Conservation (phyloP, 1,139 yeast genomes). For the Oligophagozyma castellii region DNA sequence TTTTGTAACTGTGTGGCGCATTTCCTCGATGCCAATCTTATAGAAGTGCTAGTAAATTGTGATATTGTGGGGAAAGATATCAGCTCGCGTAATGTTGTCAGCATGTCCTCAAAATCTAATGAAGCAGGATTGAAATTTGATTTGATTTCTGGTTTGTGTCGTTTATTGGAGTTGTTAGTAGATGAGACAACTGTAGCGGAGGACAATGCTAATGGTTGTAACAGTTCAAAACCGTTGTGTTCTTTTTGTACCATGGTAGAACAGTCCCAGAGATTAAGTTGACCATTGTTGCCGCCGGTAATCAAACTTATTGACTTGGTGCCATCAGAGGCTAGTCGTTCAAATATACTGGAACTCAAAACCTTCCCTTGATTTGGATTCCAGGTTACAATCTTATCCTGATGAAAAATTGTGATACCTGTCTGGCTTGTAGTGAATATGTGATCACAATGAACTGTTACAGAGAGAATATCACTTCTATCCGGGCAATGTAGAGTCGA, state of each 20-base stretch:
- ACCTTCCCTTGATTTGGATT: conserved; percentile 29
- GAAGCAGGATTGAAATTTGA: conserved; percentile 2
- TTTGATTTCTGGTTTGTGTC: conserved; percentile 1
- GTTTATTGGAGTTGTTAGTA: neutral
- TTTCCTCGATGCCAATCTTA: conserved; percentile 66
- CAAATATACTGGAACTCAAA: conserved; percentile 24
- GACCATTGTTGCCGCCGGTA: conserved; percentile 50
- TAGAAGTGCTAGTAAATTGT: conserved; percentile 38
- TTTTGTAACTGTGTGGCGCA: conserved; percentile 70
- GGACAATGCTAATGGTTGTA: conserved; percentile 2
- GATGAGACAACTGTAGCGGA: neutral
- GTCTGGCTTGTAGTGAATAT: conserved; percentile 26
- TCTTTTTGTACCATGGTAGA: conserved; percentile 4
- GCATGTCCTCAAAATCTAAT: conserved; percentile 44
- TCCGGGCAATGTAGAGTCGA: conserved; percentile 38
- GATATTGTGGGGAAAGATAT: conserved; percentile 70
- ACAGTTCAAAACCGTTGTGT: neutral
- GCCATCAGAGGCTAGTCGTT: conserved; percentile 8
- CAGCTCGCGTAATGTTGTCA: conserved; percentile 45
- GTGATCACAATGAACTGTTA: conserved; percentile 33
- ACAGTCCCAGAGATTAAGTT: conserved; percentile 43
- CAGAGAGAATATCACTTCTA: conserved; percentile 35
- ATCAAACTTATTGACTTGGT: conserved; percentile 26
- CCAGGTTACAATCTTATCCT: conserved; percentile 27
- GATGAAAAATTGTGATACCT: conserved; percentile 42